Percentiles rank a stretch among this genome's conserved stretches.
Conservation (phyloP, 768 basidiomycete species). For the Kwoniella dejecticola region DNA sequence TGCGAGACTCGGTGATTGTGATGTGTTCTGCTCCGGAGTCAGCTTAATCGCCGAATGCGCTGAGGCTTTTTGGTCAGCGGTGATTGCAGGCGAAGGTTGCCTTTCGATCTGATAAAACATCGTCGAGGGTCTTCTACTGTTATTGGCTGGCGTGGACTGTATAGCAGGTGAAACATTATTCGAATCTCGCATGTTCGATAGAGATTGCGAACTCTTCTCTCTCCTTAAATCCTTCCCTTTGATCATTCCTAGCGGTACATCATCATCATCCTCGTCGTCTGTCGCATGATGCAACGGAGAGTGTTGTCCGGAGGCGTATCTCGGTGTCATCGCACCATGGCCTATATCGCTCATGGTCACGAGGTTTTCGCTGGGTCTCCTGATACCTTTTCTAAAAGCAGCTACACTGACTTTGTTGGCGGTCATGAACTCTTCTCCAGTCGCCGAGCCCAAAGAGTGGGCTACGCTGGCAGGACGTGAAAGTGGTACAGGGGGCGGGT, state of each 20-base stretch:
- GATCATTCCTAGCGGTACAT: slow-evolving; percentile 40
- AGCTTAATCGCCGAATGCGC: too few species aligned
- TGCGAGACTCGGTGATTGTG: too few species aligned
- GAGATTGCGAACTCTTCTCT: slow-evolving; percentile 19
- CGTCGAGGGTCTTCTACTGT: background rate
- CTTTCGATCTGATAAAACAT: slow-evolving; percentile 1
- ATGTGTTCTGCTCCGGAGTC: too few species aligned
- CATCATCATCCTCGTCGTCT: slow-evolving; percentile 38
- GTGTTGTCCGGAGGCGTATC: background rate
- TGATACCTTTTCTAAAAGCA: slow-evolving; percentile 43
- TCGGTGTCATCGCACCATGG: slow-evolving; percentile 6
- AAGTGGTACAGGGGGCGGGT: background rate
- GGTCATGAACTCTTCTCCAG: slow-evolving; percentile 28
- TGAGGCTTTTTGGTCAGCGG: too few species aligned
- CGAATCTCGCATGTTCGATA: slow-evolving; percentile 13
- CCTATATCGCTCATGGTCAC: slow-evolving; percentile 27
- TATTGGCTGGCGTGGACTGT: background rate
- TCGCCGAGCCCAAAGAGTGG: slow-evolving; percentile 22
- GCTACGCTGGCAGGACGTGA: slow-evolving; percentile 45
- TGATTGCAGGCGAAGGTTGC: background rate
- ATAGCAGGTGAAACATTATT: background rate
- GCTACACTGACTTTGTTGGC: slow-evolving; percentile 35
- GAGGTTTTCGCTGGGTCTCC: slow-evolving; percentile 37
- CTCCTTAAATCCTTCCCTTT: slow-evolving; percentile 14
- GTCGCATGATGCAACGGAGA: background rate